Evolutionary conservation across 352 stramenopile genomes (phyloP).

Genomic region (Globisporangium takayamanum): DNA sequence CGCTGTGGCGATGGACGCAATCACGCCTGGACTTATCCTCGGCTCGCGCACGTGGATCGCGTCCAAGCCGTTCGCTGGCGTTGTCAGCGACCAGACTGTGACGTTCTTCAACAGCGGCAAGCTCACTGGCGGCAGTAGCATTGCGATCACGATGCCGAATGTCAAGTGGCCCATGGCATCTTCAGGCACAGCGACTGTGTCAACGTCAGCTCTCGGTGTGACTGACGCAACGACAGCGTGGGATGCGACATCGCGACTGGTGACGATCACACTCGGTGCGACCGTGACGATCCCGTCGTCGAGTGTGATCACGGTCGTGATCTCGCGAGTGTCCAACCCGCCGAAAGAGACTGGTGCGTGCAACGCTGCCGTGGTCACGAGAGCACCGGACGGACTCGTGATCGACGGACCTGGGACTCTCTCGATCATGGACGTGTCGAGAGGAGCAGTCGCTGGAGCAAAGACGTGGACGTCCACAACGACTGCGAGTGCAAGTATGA

Average conservation of each 20-base stretch:
- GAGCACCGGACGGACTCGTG: conserved; percentile 23
- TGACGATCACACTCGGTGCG: conserved; percentile 29
- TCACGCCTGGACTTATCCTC: conserved; percentile 33
- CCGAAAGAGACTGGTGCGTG: conserved; percentile 46
- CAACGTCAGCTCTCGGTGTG: conserved; percentile 22
- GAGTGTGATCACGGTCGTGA: conserved; percentile 21
- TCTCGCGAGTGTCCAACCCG: conserved; percentile 37
- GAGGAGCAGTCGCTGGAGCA: conserved; percentile 24
- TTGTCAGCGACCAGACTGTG: conserved; percentile 41
- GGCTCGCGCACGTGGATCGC: conserved; percentile 44
- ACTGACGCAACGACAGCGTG: conserved; percentile 21
- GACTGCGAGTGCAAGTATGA: conserved; percentile 42
- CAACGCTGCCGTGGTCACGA: conserved; percentile 30
- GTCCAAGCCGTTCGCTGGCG: conserved; percentile 29
- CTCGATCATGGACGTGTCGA: conserved; percentile 31
- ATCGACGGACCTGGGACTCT: conserved; percentile 48
- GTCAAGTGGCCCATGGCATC: conserved; percentile 30
- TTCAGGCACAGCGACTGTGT: conserved; percentile 24
- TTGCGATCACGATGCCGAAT: conserved; percentile 45
- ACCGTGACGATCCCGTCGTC: conserved; percentile 22
- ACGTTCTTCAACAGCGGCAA: conserved; percentile 38
- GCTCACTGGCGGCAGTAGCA: conserved; percentile 25
- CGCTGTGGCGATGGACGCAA: conserved; percentile 31
- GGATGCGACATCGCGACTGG: conserved; percentile 19
- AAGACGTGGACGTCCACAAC: conserved; percentile 32